These are phyloP conservation scores for Trametes cubensis DNA, from an alignment of 768 basidiomycete genomes.

Conservation along the genomic window DNA sequence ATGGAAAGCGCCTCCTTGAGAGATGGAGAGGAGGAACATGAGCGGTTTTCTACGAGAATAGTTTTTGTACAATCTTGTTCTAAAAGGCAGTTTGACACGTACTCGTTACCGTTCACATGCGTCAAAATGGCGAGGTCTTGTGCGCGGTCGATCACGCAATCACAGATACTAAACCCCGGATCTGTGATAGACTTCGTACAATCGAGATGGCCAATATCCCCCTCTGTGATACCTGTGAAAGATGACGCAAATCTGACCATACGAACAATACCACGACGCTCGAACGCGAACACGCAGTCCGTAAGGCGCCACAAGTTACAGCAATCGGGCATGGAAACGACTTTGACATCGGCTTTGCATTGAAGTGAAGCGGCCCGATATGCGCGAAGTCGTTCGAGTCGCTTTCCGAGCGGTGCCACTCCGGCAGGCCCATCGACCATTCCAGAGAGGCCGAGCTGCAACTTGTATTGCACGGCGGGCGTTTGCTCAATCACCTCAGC, in stretches of 20 bases:
- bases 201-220: background rate
- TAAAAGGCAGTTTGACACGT: no score
- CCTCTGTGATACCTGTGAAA: slow-evolving; percentile 1
- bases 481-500: background rate
- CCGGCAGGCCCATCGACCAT: slow-evolving; percentile 8
- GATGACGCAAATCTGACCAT: background rate
- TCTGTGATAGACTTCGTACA: background rate
- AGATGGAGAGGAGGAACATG: no score
- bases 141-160: background rate
- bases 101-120: no score
- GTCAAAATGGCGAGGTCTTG: slow-evolving; percentile 6
- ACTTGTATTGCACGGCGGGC: slow-evolving; percentile 8
- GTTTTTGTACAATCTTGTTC: no score
- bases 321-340: background rate
- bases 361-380: background rate
- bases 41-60: no score
- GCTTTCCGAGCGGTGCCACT: background rate
- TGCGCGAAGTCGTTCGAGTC: slow-evolving; percentile 7
- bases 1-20: no score
- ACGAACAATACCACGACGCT: background rate
- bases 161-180: background rate
- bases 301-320: no score
- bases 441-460: slow-evolving; percentile 6
- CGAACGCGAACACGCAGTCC: no score
- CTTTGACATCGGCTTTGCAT: no score